Base-by-base conservation (phyloP, 2,329 filamentous ascomycete genomes). In the Botrytis squamosa region DNA sequence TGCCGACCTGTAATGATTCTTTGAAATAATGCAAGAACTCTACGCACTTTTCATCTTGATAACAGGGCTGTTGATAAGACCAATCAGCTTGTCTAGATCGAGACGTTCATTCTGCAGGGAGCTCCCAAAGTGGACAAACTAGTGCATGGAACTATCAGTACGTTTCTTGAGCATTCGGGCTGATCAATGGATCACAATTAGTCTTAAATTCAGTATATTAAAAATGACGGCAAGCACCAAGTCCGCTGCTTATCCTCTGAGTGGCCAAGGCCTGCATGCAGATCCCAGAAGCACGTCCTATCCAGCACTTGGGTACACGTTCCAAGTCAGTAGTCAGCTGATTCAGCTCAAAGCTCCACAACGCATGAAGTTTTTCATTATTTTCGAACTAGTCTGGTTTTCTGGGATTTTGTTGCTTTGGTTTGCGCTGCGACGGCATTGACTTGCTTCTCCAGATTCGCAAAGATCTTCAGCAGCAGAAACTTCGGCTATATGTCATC, bases 141-240 rank as follows among this genome's bases (percentile, higher is more conserved):
- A 55, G n/a, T 40, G 29, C 33, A 68, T 68, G 65, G 46, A 55
- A 55, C 46, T 68, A 55, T 46, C 46, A 68, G 46, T 29, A 68
- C 52, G 46, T n/a, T 68, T 67, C 25, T 20, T 46, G 6, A 29
- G 62, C n/a, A 68, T 29, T 55, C 40, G 40, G 40, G 65, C 65
- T 55, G 65, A 68, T 68, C 36, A 55, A 68, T 68, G 46, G 65
- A 55, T 68, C 65, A 68, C 20, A 40, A 20, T 55, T 68, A 55
- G 36, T 55, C 36, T 68, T 29, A n/a, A 40, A 1, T 68, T 42
- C 22, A 55, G 25, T 29, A 55, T 36, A 46, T 65, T 46, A 46
- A 68, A 29, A 66, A 29, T 29, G 46, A 67, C 3, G 38, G 22
- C n/a, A 68, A 49, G 16, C 33, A 20, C 16, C 38, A 29, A 55